phyloP scores from a whole-genome alignment of 495 filamentous ascomycete species.

The Lindgomyces ingoldianus region DNA sequence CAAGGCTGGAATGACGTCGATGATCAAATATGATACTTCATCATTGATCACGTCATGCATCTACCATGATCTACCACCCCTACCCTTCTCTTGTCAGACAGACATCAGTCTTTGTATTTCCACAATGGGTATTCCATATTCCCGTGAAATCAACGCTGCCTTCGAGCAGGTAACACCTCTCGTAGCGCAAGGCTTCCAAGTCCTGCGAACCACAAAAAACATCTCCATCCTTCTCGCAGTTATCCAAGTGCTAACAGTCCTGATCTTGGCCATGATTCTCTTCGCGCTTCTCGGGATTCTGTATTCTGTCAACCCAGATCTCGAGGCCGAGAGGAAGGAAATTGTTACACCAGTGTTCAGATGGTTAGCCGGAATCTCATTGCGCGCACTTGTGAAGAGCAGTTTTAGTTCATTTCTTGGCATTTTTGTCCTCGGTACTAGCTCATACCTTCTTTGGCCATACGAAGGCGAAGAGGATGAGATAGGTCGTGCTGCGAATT shows the following conservation, averaged over 20 bases:
- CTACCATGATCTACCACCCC: too few relatives aligned
- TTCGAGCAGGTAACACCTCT: conserved; percentile 45
- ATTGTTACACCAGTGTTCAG: conserved; percentile 39
- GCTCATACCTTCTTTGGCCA: background rate
- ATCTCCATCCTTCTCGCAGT: conserved; percentile 36
- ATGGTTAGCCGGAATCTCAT: conserved; percentile 9
- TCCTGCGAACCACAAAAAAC: conserved; percentile 42
- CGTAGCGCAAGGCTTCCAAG: conserved; percentile 41
- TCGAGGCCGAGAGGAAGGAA: conserved; percentile 31
- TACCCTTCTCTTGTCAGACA: too few relatives aligned
- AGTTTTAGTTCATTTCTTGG: background rate
- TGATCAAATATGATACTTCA: too few relatives aligned
- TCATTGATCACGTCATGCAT: too few relatives aligned
- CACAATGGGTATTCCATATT: conserved; percentile 45
- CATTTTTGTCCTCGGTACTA: background rate
- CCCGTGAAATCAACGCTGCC: conserved; percentile 42
- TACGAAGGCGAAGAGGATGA: background rate
- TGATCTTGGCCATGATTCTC: conserved; percentile 33
- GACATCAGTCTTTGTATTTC: too few relatives aligned
- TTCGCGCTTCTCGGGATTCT: conserved; percentile 33
- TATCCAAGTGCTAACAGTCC: conserved; percentile 39
- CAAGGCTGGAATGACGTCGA: too few relatives aligned
- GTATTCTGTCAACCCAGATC: conserved; percentile 39
- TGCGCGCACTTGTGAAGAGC: background rate
- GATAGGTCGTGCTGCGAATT: background rate